Base-by-base conservation (phyloP, 83 land plant genomes). In the Isoetes engelmannii region DNA sequence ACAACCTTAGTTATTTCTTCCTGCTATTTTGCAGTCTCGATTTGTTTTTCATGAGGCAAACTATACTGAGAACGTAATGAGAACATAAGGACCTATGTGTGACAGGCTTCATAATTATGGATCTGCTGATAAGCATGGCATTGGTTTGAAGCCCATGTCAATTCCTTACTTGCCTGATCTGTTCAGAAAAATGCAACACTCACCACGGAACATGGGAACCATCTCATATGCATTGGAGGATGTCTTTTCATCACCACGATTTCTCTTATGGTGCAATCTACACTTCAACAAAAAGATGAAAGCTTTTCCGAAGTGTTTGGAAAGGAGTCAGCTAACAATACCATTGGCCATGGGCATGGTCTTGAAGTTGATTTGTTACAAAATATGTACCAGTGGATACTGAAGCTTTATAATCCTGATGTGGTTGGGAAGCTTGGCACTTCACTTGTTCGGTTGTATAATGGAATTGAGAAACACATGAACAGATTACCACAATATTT, bases 211-310 rank as follows among this genome's bases (percentile, higher is more conserved):
- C 62, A 59, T 19, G 28, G 12, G 4, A 12, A 4, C 62, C 8
- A 12, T 59, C 10, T 42, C 28, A 18, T 42, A 59, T 69, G 75
- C 75, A 28, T 67, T 80, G 55, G 82, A 80, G 55, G 72, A 75
- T 28, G 69, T 71, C 5, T 80, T 80, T 72, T 81, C 83, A 44
- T 81, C 83, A 50, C 69, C 57, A 46, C 77, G 65, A 64, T 81
- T 81, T 46, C 71, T 81, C 76, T 81, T 58, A 81, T 72, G 73
- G 46, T 49, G 47, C 76, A 72, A 51, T 72, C 81, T 47, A 57
- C 75, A 10, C 58, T 45, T 56, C 68, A 80, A 80, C 47, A 63
- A n/a, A 57, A 58, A 12, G 44, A 48, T 28, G 78, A 62, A 61
- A 51, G n/a, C 54, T 12, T 12, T 51, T 51, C 54, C 15, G 54